A percentile compares a stretch with the other conserved stretches of the same genome.
These are phyloP conservation scores for Pelargonium citronellum DNA, from an alignment of 441 rosid species.

Conservation along the genomic window DNA sequence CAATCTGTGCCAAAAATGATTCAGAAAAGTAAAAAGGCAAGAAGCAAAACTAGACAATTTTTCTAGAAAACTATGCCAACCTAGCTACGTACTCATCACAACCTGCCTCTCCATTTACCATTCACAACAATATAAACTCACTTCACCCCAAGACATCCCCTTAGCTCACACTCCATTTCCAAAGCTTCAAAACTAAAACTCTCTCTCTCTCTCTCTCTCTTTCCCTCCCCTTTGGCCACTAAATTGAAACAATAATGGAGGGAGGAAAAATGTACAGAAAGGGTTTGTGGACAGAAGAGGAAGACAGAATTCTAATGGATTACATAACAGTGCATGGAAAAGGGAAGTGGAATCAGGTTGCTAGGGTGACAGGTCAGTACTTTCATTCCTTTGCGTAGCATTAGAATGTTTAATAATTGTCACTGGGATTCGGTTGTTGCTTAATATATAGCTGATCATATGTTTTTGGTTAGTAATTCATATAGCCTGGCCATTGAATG, in stretches of 20 bases:
- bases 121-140: neutral
- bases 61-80: neutral
- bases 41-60: neutral
- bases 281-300: conserved; percentile 61
- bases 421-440: neutral
- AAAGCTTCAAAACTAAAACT: neutral
- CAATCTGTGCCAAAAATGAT: neutral
- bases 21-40: neutral
- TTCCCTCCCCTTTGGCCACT: neutral
- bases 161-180: neutral
- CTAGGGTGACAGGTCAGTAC: conserved; percentile 40
- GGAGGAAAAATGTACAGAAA: conserved; percentile 34
- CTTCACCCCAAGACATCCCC: neutral
- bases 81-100: too few relatives aligned
- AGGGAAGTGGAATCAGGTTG: conserved; percentile 58
- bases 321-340: conserved; percentile 46
- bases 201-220: neutral
- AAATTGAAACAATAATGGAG: conserved; percentile 17
- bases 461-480: neutral
- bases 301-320: conserved; percentile 48
- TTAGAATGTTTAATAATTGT: neutral
- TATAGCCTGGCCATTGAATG: neutral
- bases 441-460: neutral
- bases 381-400: too few relatives aligned
- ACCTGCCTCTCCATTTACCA: conserved; percentile 1